Evolutionary conservation across 306 rosid genomes (phyloP), one percentile per base, ranked within the genome.

Genomic region (Malus sieversii): DNA sequence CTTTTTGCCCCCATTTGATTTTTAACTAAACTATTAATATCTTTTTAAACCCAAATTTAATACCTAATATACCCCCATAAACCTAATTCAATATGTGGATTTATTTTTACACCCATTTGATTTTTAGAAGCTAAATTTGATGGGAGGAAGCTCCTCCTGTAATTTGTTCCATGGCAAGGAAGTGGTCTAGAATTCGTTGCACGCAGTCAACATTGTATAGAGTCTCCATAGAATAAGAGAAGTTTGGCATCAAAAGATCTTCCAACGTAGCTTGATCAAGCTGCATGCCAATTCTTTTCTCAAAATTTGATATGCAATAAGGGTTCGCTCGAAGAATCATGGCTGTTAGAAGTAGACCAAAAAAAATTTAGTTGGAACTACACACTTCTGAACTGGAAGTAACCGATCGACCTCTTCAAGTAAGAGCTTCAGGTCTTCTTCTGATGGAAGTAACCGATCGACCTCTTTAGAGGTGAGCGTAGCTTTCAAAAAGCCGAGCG

Each of bases 221-320:
- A 32, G 97, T 95, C 81, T 95, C 99, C 97, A 95, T 89, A 66
- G 99, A 89, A 82, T 90, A 84, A 15, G 99, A 92, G 82, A 92
- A 92, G 82, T 85, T 95, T 1, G 99, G 97, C 97, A 95, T 90
- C 88, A 95, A 84, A 80, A 95, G 96, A 85, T 92, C 99, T 77
- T 95, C 99, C 72, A 95, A 78, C 27, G 88, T 85, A 77, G 99
- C 99, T 85, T 95, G 92, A 84, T 95, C 98, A 67, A 95, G 87
- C 88, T 95, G 98, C 93, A 86, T 74, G 16, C 98, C 96, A 0
- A 95, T 87, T 79, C 96, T 89, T 80, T 81, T 95, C 88, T 92
- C 99, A 60, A 92, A 86, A 77, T 85, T 90, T 53, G 97, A 87
- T 73, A 88, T 88, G 86, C 93, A 86, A 64, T 90, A 76, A 32